Evolutionary conservation across 495 filamentous ascomycete genomes (phyloP), one percentile per base, ranked within the genome.

Genomic region (Lasiosphaeria miniovina): DNA sequence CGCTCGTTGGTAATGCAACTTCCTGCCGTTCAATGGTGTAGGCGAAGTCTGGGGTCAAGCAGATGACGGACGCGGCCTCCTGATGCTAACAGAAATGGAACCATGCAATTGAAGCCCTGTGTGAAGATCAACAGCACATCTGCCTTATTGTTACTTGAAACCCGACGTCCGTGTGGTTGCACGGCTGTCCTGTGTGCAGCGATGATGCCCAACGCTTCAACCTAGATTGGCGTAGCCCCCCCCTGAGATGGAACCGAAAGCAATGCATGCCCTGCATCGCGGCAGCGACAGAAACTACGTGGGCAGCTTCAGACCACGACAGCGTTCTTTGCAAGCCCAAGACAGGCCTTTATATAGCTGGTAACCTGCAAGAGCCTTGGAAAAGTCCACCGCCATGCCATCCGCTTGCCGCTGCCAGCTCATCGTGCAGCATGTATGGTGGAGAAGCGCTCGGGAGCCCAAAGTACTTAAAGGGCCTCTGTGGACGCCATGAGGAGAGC

Each of bases 361-460:
- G 67, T 65, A 66, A 64, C 61, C 61, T 63, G 70, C 57, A 62
- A 55, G 63, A 59, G 41, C 57, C 62, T 57, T 67, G 59, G 54
- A 60, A 67, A 53, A 55, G 57, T 50, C 61, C 61, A 56, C 65
- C 61, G 64, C 54, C 55, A 52, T 54, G 59, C 57, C 56, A 54
- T 59, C 63, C 52, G 53, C 51, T 65, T 56, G 12, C 62, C 66
- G 57, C 33, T 74, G 71, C 71, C 71, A 74, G 66, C 70, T 67
- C 71, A 74, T 72, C 71, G 63, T 74, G 71, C 71, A 74, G 70
- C 55, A 66, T 46, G 52, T 46, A 48, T 64, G 60, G 69, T 66
- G 68, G 69, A 72, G 68, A 63, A 61, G 55, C 34, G 56, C 54
- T 59, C 52, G 62, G 61, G 41, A 53, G 52, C 36, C 32, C 36